Percentiles rank a stretch among this genome's conserved stretches.
These are phyloP conservation scores for Uronychia setigera DNA, from an alignment of 73 alveolate species.

Conservation along the genomic window DNA sequence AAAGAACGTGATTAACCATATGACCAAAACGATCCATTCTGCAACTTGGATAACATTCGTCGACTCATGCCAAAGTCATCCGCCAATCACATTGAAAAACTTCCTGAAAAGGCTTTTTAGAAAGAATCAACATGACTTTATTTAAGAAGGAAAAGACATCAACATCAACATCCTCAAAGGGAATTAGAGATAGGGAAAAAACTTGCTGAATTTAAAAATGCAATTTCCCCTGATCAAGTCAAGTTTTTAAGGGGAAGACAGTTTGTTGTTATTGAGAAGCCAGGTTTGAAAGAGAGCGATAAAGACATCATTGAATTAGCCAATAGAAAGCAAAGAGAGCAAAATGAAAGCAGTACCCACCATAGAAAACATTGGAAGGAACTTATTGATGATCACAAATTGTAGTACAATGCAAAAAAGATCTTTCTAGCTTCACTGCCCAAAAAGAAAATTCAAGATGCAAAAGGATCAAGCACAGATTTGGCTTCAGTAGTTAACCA, in stretches of 20 bases:
- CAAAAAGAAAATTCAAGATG: no score
- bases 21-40: background rate
- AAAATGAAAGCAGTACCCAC: background rate
- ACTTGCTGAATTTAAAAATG: background rate
- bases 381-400: background rate
- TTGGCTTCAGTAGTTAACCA: no score
- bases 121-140: background rate
- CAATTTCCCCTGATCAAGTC: background rate
- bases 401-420: background rate
- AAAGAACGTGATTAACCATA: no score
- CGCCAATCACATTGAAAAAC: background rate
- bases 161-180: background rate
- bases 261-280: background rate
- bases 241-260: background rate
- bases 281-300: background rate
- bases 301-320: background rate
- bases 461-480: no score
- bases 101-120: background rate
- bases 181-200: background rate
- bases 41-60: background rate
- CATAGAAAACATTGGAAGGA: background rate
- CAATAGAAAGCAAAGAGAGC: background rate
- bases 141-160: background rate
- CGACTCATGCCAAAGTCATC: background rate
- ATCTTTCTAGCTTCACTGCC: background rate